phyloP scores from a whole-genome alignment of 495 filamentous ascomycete species.

The Talaromyces nanjingensis region DNA sequence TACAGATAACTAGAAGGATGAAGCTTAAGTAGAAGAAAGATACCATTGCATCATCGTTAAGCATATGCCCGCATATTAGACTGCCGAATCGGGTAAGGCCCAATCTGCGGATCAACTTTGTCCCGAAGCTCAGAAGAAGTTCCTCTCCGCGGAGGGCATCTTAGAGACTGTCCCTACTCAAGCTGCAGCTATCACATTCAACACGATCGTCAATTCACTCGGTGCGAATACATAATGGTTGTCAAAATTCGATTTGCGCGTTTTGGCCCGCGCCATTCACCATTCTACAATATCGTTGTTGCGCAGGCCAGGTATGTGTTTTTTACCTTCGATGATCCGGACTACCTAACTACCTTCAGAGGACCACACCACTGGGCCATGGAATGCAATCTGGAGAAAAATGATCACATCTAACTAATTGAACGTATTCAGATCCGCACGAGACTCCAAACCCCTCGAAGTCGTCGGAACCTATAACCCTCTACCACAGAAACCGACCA shows the following conservation, averaged over 20 bases:
- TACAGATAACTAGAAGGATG: background rate
- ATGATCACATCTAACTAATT: background rate
- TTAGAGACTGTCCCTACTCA: background rate
- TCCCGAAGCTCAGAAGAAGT: background rate
- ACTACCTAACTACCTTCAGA: background rate
- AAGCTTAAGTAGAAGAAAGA: background rate
- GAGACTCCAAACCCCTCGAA: conserved; percentile 82
- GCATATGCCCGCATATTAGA: background rate
- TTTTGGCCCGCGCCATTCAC: conserved; percentile 78
- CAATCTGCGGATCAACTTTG: background rate
- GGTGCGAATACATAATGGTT: conserved; percentile 57
- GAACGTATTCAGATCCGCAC: conserved; percentile 44
- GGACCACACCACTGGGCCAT: background rate
- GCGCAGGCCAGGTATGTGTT: conserved; percentile 77
- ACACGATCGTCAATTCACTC: background rate
- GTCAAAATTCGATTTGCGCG: conserved; percentile 87
- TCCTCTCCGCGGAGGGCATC: conserved; percentile 1
- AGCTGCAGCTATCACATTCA: background rate
- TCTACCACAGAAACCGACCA: conserved; percentile 58
- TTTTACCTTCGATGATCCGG: conserved; percentile 2
- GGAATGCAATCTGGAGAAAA: background rate
- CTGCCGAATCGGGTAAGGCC: conserved; percentile 3
- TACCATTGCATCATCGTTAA: conserved; percentile 6
- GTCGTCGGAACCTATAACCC: conserved; percentile 95
- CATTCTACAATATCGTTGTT: conserved; percentile 96